Evolutionary conservation across 1,284 basidiomycete species (phyloP), one percentile per base, ranked within the genome.

Genomic region (Apiotrichum laibachii): DNA sequence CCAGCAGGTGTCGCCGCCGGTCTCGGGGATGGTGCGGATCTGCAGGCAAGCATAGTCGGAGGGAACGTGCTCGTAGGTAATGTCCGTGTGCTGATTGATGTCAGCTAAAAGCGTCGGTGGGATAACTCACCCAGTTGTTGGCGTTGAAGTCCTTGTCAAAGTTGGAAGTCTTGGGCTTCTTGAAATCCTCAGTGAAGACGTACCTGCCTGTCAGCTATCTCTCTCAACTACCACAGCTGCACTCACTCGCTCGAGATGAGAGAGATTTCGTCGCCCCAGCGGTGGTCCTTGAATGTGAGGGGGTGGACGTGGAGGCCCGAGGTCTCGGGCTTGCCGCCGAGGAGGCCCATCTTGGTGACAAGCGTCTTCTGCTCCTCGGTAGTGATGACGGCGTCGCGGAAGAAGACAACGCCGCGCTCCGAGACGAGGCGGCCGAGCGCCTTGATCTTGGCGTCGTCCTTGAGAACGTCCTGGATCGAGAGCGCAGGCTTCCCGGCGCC

Each of bases 351-450:
- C 19, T 79, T 76, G 40, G 78, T 71, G 10, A 75, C 80, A 48
- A 85, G 79, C 48, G 65, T 59, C 60, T 78, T 79, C 68, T 83
- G 80, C 56, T 83, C 75, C 2, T 76, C 75, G 22, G 81, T 63
- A 7, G 74, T 76, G 55, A 84, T 62, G 50, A 81, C 79, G 61
- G 85, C 85, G 26, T 81, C 77, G 31, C 82, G 80, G 81, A 88
- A 86, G 76, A 88, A 87, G 21, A 86, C 85, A 52, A 88, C 86
- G 18, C 85, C 85, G 37, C 86, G 84, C 58, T 85, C 82, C 3
- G 85, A 83, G 54, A 87, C 78, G 56, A 73, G 65, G 40, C 66
- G 61, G n/a, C 67, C 72, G 2, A 74, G 65, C 9, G 70, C 71
- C 33, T 53, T 63, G 40, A 73, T 59, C 48, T 68, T 67, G 15